Percentiles rank a stretch among this genome's conserved stretches.
These are phyloP conservation scores for Neckera pumila DNA, from an alignment of 225 moss, liverwort and hornwort species.

Conservation along the genomic window DNA sequence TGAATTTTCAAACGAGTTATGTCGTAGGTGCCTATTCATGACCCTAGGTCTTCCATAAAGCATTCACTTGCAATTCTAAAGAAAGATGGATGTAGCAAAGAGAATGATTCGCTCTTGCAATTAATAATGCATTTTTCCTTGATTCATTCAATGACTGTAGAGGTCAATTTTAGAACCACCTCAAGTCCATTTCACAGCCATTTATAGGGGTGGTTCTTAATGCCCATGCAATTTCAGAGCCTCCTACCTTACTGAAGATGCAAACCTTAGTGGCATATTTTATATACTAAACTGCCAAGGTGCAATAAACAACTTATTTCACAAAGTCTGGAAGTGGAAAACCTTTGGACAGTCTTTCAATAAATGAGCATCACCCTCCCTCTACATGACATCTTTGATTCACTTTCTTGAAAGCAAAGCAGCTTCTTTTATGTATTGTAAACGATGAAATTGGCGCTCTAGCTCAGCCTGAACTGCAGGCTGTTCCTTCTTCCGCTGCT, in stretches of 20 bases:
- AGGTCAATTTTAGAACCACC: too few species aligned
- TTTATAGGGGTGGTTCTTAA: too few species aligned
- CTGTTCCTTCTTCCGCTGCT: constrained; percentile 86
- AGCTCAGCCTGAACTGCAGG: constrained; percentile 82
- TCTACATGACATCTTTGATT: background rate
- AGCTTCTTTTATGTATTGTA: constrained; percentile 29
- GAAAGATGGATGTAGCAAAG: too few species aligned
- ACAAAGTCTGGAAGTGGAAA: background rate
- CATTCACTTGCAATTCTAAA: too few species aligned
- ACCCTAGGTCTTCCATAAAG: too few species aligned
- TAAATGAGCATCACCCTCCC: background rate
- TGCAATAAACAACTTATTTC: background rate
- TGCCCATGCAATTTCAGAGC: too few species aligned
- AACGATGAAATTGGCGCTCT: constrained; percentile 64
- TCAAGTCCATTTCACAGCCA: too few species aligned
- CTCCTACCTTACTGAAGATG: background rate
- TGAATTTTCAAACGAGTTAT: too few species aligned
- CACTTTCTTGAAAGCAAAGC: background rate
- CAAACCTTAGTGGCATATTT: background rate
- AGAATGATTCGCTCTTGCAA: too few species aligned
- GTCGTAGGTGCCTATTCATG: too few species aligned
- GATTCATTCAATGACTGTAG: too few species aligned
- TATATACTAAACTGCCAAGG: background rate
- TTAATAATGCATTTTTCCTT: too few species aligned
- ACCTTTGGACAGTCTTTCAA: background rate